phyloP scores from a whole-genome alignment of 306 rosid species.

The Cicer judaicum region DNA sequence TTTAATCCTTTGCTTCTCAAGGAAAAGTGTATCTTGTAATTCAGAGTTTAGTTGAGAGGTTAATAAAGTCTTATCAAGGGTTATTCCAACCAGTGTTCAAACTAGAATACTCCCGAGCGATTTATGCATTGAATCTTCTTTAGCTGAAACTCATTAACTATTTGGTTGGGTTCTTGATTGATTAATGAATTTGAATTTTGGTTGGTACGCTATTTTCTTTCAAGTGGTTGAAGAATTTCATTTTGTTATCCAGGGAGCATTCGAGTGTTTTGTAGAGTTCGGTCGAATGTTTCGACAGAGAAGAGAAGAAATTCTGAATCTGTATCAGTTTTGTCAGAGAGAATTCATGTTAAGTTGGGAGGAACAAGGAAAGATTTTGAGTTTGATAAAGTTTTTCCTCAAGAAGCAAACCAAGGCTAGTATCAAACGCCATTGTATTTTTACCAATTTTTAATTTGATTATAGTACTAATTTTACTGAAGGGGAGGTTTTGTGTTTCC shows the following conservation, averaged over 20 bases:
- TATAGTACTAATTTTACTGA: slow-evolving; percentile 31
- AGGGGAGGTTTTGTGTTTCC: slow-evolving; percentile 13
- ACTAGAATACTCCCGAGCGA: too few species aligned
- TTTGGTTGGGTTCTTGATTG: neutral
- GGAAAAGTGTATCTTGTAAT: too few species aligned
- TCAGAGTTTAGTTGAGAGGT: too few species aligned
- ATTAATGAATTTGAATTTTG: slow-evolving; percentile 4
- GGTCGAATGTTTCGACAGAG: slow-evolving; percentile 59
- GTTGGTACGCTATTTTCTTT: neutral
- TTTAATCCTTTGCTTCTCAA: too few species aligned
- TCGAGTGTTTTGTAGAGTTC: slow-evolving; percentile 84
- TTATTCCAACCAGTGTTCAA: too few species aligned
- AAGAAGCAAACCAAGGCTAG: slow-evolving; percentile 86
- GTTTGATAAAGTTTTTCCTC: slow-evolving; percentile 78
- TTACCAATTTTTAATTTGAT: slow-evolving; percentile 32
- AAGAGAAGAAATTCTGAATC: slow-evolving; percentile 61
- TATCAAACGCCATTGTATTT: slow-evolving; percentile 36
- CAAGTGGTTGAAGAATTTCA: slow-evolving; percentile 29
- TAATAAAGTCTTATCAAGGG: too few species aligned
- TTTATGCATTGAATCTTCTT: too few species aligned
- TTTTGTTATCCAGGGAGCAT: slow-evolving; percentile 71
- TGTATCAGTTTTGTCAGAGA: slow-evolving; percentile 66
- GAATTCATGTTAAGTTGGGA: slow-evolving; percentile 61
- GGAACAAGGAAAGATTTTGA: slow-evolving; percentile 79
- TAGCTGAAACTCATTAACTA: too few species aligned